Base-by-base conservation (phyloP, 108 stramenopile species). In the Chaetoceros tenuissimus region DNA sequence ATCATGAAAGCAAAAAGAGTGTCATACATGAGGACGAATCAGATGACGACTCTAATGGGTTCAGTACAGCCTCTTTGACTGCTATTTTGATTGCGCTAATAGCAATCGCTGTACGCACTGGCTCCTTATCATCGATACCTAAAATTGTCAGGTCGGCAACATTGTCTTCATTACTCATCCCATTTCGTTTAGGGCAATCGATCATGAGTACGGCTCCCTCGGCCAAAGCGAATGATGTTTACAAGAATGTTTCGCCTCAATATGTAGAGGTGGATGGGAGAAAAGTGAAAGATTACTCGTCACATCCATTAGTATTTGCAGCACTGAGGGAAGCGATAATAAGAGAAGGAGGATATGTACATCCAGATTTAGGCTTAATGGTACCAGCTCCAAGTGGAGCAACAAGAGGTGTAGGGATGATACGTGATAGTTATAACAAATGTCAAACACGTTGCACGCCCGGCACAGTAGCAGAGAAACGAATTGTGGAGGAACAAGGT, bases 331-430 rank as follows among this genome's bases (percentile, higher is more conserved):
- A 91, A 69, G 75, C 84, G 24, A 57, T 92, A 8, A 50, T 85
- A 31, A 62, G 89, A 47, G 82, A 79, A 55, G 72, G 72, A 19
- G 89, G 89, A 44, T 92, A 63, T 60, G 89, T 92, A 2, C 85
- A 92, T 64, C 85, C 89, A 18, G 89, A 92, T 66, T 63, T 92
- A 50, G 89, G 89, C 1, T 67, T 92, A 26, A 51, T 87, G 26
- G 51, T 74, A 19, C 85, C 89, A 18, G 89, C 89, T 8, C 89
- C 89, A 20, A 73, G 46, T 48, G 87, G 89, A 23, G 84, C 89
- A 13, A 62, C 69, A 3, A 66, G 89, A 10, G 89, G 89, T 0
- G 31, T 92, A 18, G 89, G 85, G 0, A 87, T 92, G 85, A 77
- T 92, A 7, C 66, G 69, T 8, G 69, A 85, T 51, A 44, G 45